Percentiles rank a stretch among this genome's conserved stretches.
Conservation (phyloP, 495 filamentous ascomycete genomes). For the Acidomyces sp. region DNA sequence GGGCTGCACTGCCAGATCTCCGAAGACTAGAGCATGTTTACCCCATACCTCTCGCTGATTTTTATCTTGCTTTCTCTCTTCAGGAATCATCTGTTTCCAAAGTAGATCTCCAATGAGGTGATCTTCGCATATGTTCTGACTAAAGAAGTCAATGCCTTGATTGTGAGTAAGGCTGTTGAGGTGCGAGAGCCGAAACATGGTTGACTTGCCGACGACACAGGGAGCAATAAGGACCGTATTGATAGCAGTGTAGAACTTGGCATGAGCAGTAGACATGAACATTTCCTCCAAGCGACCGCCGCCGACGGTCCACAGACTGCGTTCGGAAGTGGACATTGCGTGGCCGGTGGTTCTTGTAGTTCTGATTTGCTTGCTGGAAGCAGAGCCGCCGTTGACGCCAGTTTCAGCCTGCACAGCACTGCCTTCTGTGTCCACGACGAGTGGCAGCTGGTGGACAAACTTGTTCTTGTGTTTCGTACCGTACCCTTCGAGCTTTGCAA, state of each 20-base stretch:
- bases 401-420: constrained; percentile 6
- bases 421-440: constrained; percentile 51
- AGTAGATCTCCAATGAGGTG: constrained; percentile 88
- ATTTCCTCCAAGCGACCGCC: constrained; percentile 87
- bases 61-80: constrained; percentile 35
- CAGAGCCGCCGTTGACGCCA: constrained; percentile 10
- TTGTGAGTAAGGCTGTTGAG: constrained; percentile 60
- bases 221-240: constrained; percentile 84
- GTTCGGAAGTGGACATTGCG: constrained; percentile 1
- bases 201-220: constrained; percentile 92
- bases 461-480: constrained; percentile 53
- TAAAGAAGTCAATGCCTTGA: constrained; percentile 79
- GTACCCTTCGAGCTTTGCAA: constrained; percentile 68
- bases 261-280: constrained; percentile 87
- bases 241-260: constrained; percentile 97
- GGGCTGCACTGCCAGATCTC: constrained; percentile 82
- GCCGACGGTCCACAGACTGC: constrained; percentile 29
- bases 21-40: constrained; percentile 73
- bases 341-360: background rate
- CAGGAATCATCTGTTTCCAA: constrained; percentile 49
- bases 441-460: constrained; percentile 87
- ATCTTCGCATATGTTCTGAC: constrained; percentile 93
- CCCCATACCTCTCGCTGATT: too few relatives aligned
- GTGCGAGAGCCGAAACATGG: constrained; percentile 93
- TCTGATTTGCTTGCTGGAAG: background rate